Conservation (phyloP, 257 asterid species). For the Nicotiana attenuata region DNA sequence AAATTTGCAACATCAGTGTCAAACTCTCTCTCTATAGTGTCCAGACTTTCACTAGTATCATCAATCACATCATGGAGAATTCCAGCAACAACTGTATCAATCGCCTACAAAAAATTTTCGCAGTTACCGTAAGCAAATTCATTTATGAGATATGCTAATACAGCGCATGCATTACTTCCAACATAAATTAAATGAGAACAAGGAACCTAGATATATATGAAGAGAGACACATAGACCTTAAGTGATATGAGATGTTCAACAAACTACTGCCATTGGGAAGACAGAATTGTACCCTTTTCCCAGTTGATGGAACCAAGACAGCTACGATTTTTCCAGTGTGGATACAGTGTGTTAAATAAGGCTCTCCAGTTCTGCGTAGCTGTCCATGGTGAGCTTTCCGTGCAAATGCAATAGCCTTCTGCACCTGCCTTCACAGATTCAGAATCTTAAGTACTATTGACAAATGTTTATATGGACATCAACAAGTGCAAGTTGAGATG, state of each 20-base stretch:
- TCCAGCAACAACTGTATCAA: constrained; percentile 91
- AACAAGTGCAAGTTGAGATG: constrained; percentile 39
- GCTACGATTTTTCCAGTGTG: constrained; percentile 88
- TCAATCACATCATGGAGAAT: constrained; percentile 91
- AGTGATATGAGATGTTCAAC: constrained; percentile 6
- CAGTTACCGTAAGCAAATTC: constrained; percentile 13
- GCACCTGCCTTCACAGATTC: constrained; percentile 93
- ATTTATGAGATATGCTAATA: constrained; percentile 4
- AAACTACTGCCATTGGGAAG: constrained; percentile 3
- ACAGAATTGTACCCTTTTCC: constrained; percentile 60
- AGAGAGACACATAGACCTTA: neutral
- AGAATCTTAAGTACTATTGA: constrained; percentile 35
- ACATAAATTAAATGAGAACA: neutral
- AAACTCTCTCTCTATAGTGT: constrained; percentile 69
- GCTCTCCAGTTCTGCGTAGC: constrained; percentile 93
- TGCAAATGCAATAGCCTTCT: constrained; percentile 89
- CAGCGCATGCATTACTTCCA: neutral
- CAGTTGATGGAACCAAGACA: constrained; percentile 71
- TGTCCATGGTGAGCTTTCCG: constrained; percentile 92
- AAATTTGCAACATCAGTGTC: constrained; percentile 73
- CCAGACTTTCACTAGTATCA: constrained; percentile 72
- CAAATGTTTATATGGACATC: constrained; percentile 16
- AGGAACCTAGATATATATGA: neutral
- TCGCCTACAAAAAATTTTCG: constrained; percentile 43
- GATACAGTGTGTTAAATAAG: constrained; percentile 87